Conservation (phyloP, 768 basidiomycete species). For the Pleurotus platypus region DNA sequence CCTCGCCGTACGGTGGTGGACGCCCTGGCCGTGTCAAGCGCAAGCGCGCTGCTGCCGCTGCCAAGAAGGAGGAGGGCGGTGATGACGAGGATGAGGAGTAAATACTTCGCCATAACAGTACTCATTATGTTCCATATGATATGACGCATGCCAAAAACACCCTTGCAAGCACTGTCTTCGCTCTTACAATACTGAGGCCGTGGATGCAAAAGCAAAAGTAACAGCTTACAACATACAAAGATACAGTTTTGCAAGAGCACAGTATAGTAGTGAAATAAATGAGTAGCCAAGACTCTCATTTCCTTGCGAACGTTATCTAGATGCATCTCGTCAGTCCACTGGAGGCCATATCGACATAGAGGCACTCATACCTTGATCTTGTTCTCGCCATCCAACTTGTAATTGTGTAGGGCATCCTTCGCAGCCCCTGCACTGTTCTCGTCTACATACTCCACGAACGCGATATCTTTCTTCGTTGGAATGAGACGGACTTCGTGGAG, state of each 20-base stretch:
- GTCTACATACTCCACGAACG: conserved; percentile 97
- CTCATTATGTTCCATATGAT: conserved; percentile 7
- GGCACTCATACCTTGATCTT: conserved; percentile 82
- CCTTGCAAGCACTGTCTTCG: background rate
- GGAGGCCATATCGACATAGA: background rate
- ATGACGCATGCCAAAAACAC: conserved; percentile 7
- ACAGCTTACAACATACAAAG: background rate
- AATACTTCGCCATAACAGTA: conserved; percentile 14
- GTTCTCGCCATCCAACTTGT: conserved; percentile 95
- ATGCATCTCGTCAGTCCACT: conserved; percentile 10
- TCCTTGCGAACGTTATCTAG: conserved; percentile 75
- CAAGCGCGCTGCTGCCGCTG: conserved; percentile 93
- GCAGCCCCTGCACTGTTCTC: conserved; percentile 88
- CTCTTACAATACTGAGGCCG: too few species aligned
- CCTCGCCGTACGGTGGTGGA: conserved; percentile 94
- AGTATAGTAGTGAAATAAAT: background rate
- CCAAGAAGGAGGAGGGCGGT: conserved; percentile 86
- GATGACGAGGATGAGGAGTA: conserved; percentile 91
- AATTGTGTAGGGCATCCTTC: conserved; percentile 96
- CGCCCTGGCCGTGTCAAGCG: conserved; percentile 96
- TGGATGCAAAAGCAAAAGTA: background rate
- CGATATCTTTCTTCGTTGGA: conserved; percentile 95
- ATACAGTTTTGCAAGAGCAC: background rate
- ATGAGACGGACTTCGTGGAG: conserved; percentile 97
- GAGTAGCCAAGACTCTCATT: conserved; percentile 26